phyloP scores from a whole-genome alignment of 1,139 yeast genomes.

The Pichiaceae sp. region DNA sequence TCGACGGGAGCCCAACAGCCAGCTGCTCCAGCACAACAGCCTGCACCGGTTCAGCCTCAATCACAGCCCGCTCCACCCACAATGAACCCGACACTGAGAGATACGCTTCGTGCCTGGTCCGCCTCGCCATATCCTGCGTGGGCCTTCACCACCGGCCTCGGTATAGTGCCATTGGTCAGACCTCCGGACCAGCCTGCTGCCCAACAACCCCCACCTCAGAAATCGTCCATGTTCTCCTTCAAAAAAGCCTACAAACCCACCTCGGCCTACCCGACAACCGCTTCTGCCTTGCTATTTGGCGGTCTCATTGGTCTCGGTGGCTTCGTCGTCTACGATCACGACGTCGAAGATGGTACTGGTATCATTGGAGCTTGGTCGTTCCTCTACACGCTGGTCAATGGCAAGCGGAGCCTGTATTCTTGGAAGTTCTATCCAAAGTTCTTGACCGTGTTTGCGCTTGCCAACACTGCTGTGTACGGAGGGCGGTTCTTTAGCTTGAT shows the following conservation, averaged over 20 bases:
- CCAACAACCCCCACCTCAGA: conserved; percentile 6
- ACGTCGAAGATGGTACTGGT: conserved; percentile 77
- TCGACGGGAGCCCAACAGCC: neutral
- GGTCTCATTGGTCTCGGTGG: conserved; percentile 71
- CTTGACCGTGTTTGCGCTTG: conserved; percentile 49
- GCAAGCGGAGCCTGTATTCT: conserved; percentile 47
- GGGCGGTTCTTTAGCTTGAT: conserved; percentile 42
- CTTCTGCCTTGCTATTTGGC: conserved; percentile 52
- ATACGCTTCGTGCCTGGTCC: too few relatives aligned
- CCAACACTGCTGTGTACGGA: conserved; percentile 63
- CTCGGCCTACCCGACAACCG: conserved; percentile 31
- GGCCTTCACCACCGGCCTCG: conserved; percentile 32
- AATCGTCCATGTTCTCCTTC: conserved; percentile 5
- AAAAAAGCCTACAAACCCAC: neutral
- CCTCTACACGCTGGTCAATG: conserved; percentile 68
- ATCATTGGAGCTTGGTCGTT: conserved; percentile 84
- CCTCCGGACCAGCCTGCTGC: conserved; percentile 15
- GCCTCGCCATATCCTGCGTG: conserved; percentile 49
- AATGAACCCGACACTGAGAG: neutral
- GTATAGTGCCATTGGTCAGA: conserved; percentile 36
- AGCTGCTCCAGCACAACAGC: neutral
- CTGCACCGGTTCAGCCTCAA: neutral
- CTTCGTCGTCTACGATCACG: conserved; percentile 75
- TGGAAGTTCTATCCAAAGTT: conserved; percentile 51
- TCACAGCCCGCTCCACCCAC: neutral